Base-by-base conservation (phyloP, 2,329 filamentous ascomycete species). In the Colletotrichum magnum region DNA sequence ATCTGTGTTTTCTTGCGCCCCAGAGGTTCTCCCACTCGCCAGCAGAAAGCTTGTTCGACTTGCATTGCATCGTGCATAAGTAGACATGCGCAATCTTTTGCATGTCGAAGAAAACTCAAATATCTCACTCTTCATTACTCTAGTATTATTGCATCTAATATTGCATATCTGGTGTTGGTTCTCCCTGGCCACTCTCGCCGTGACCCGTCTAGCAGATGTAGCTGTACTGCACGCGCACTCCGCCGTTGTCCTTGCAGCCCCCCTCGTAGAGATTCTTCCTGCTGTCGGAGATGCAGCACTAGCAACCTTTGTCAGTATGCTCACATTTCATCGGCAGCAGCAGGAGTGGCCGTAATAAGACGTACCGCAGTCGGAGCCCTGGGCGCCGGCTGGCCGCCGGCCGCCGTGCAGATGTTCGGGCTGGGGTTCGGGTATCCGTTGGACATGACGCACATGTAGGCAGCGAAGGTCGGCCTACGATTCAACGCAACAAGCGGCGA, bases 191-290 rank as follows among this genome's bases (percentile, higher is more conserved):
- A 43, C 16, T n/a, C 41, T 43, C 39, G 39, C 15, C 39, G 13
- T 13, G 13, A 39, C 26, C 24, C 15, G 28, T 21, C 10, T 36
- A 64, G 28, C 61, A 64, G 21, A 26, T 2, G 53, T 58, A 64
- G 4, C 32, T 58, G 18, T 64, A 45, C 53, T 64, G 61, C 28
- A 18, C 43, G 15, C 21, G 15, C 9, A 45, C 16, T 21, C 61
- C 61, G 16, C 61, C 61, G 45, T 64, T 64, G 45, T 58, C 45
- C 9, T 32, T 58, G 53, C 61, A 64, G 4, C 61, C 61, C 3
- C n/a, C 2, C 13, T 64, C 12, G 21, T 58, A 64, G 2, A 3
- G 4, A 10, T n/a, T 15, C 32, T 21, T 12, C 53, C 51, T 32
- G 43, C 24, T 45, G 10, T 58, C 47, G n/a, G 9, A 5, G 18